Percentiles rank a stretch among this genome's conserved stretches.
These are phyloP conservation scores for Rhodotorula kratochvilovae DNA, from an alignment of 768 basidiomycete species.

Conservation along the genomic window DNA sequence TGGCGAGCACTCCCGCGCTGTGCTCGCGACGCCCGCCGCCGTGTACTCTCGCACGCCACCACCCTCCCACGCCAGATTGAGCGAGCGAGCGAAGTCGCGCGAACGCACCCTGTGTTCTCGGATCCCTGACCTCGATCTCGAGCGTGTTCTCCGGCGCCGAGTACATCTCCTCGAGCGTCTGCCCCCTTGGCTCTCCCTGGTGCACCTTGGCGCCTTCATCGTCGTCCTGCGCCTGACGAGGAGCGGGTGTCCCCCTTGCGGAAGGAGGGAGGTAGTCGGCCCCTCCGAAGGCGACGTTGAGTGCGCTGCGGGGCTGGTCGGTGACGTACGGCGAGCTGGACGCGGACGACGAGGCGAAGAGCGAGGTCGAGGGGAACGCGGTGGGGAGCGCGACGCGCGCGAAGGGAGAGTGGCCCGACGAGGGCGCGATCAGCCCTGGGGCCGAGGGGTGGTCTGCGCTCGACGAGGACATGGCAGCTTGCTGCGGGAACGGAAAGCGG, in stretches of 20 bases:
- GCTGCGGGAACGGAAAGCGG: too few relatives aligned
- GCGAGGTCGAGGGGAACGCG: slow-evolving; percentile 23
- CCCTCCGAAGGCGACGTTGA: slow-evolving; percentile 20
- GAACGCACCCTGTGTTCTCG: slow-evolving; percentile 89
- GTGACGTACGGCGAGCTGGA: slow-evolving; percentile 34
- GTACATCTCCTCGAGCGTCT: slow-evolving; percentile 92
- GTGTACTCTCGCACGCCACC: too few relatives aligned
- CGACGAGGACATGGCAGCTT: background rate
- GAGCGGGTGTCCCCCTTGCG: background rate
- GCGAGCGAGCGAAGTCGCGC: too few relatives aligned
- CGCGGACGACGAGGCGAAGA: background rate
- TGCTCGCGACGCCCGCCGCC: too few relatives aligned
- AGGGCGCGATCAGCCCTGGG: slow-evolving; percentile 27
- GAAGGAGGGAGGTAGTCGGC: background rate
- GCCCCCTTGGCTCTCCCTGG: slow-evolving; percentile 4
- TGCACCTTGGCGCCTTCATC: background rate
- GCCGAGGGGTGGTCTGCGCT: background rate
- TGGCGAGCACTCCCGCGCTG: too few relatives aligned
- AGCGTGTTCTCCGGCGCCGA: slow-evolving; percentile 93
- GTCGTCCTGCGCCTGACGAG: background rate
- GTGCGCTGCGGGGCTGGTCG: slow-evolving; percentile 21
- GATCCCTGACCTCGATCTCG: slow-evolving; percentile 94
- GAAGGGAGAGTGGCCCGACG: slow-evolving; percentile 37
- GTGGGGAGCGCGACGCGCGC: slow-evolving; percentile 23
- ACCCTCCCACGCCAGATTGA: too few relatives aligned